These are phyloP conservation scores for Cystobasidiaceae sp. DNA, from an alignment of 1,284 basidiomycete genomes.

Conservation along the genomic window DNA sequence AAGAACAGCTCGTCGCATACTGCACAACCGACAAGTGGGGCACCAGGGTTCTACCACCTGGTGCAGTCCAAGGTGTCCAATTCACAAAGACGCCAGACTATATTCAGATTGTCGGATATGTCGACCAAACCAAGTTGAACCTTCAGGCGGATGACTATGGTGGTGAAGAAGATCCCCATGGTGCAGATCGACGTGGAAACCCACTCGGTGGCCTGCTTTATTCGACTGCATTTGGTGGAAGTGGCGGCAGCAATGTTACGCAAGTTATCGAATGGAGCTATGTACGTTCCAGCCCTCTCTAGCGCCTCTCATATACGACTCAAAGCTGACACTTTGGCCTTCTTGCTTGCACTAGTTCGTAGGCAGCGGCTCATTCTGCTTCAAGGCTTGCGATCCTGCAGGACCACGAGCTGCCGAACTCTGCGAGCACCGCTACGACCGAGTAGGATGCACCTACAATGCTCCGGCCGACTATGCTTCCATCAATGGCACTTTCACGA, in stretches of 20 bases:
- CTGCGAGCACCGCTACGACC: conserved; percentile 28
- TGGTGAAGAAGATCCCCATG: conserved; percentile 50
- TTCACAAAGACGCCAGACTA: conserved; percentile 62
- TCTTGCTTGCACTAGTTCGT: conserved; percentile 51
- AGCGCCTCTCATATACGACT: no score
- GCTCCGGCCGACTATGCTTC: conserved; percentile 22
- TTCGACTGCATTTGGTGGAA: conserved; percentile 39
- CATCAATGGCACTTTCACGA: conserved; percentile 25
- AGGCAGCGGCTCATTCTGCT: conserved; percentile 55
- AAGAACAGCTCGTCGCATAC: conserved; percentile 37
- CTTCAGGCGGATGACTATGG: conserved; percentile 57
- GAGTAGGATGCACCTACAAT: conserved; percentile 27
- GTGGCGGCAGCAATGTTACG: conserved; percentile 43
- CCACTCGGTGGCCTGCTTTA: conserved; percentile 41
- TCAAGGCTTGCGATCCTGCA: conserved; percentile 47
- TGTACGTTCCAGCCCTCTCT: neutral
- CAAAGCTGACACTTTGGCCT: neutral
- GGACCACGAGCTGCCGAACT: conserved; percentile 26
- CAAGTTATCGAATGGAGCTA: conserved; percentile 58
- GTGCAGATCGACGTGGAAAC: conserved; percentile 45
- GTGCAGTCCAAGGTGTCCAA: conserved; percentile 59
- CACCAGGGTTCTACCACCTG: conserved; percentile 28
- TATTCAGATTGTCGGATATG: conserved; percentile 59
- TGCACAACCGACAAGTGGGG: conserved; percentile 33
- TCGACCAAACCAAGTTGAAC: conserved; percentile 60